phyloP scores from a whole-genome alignment of 2,329 filamentous ascomycete genomes.

The Microthyrium microscopicum region DNA sequence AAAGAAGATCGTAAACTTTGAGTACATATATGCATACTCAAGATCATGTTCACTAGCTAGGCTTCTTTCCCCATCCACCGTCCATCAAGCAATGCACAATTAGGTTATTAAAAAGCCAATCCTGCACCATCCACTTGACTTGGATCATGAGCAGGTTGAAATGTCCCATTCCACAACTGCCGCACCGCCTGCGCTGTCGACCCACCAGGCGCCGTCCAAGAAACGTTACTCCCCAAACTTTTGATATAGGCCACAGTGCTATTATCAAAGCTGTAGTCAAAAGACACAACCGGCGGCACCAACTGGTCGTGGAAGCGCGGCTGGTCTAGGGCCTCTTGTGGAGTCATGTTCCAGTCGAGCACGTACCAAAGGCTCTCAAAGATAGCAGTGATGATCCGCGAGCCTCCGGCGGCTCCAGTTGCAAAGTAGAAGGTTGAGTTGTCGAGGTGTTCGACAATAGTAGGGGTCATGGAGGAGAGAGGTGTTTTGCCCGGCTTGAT shows the following conservation, averaged over 20 bases:
- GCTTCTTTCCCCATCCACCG: too few species aligned
- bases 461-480: constrained; percentile 64
- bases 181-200: constrained; percentile 59
- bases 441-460: constrained; percentile 51
- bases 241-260: constrained; percentile 45
- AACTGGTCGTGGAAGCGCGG: constrained; percentile 72
- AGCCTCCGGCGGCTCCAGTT: constrained; percentile 65
- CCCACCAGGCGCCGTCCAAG: constrained; percentile 44
- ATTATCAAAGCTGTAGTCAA: constrained; percentile 60
- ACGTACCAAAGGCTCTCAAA: constrained; percentile 59
- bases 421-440: constrained; percentile 50
- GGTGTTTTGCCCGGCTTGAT: constrained; percentile 68
- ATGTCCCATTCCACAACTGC: constrained; percentile 44
- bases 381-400: constrained; percentile 66
- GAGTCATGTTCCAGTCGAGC: constrained; percentile 46
- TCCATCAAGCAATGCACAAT: too few species aligned
- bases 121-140: constrained; percentile 6
- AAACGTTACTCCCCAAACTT: constrained; percentile 52
- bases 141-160: constrained; percentile 64
- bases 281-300: constrained; percentile 48
- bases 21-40: too few species aligned
- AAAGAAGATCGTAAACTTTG: too few species aligned
- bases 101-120: constrained; percentile 5
- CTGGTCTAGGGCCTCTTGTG: constrained; percentile 43
- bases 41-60: too few species aligned